A percentile compares a stretch with the other conserved stretches of the same genome.
Evolutionary conservation across 2,329 filamentous ascomycete genomes (phyloP).

Genomic region (Neofusicoccum laricinum): DNA sequence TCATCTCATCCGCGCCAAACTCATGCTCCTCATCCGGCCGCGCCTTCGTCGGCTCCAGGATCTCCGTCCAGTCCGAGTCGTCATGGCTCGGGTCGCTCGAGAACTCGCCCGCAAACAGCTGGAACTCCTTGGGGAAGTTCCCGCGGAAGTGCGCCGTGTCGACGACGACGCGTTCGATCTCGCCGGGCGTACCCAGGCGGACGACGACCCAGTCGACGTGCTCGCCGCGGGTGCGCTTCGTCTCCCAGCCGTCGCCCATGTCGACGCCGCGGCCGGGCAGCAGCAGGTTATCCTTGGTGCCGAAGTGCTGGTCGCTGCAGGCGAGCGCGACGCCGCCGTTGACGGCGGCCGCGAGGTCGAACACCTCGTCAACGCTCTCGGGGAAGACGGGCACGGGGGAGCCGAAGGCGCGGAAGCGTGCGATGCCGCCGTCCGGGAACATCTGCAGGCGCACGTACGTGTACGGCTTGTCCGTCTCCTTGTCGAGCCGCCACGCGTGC

Average conservation of each 20-base stretch:
- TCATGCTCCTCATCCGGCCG: slow-evolving; percentile 71
- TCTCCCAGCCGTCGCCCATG: slow-evolving; percentile 90
- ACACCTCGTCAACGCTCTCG: slow-evolving; percentile 59
- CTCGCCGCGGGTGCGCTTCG: slow-evolving; percentile 67
- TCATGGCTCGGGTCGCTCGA: slow-evolving; percentile 57
- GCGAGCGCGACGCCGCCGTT: slow-evolving; percentile 74
- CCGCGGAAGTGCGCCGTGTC: slow-evolving; percentile 83
- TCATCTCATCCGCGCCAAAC: slow-evolving; percentile 47
- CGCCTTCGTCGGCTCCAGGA: slow-evolving; percentile 65
- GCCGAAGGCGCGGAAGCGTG: slow-evolving; percentile 74
- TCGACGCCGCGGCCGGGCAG: slow-evolving; percentile 74
- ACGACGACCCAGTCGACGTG: slow-evolving; percentile 83
- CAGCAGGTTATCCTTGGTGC: slow-evolving; percentile 76
- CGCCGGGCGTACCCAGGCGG: slow-evolving; percentile 64
- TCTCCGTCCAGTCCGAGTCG: slow-evolving; percentile 62
- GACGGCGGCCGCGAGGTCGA: slow-evolving; percentile 74
- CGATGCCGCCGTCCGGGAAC: slow-evolving; percentile 84
- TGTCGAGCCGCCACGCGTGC: slow-evolving; percentile 68
- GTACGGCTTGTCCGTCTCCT: slow-evolving; percentile 61
- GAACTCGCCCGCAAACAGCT: slow-evolving; percentile 60
- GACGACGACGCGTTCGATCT: slow-evolving; percentile 65
- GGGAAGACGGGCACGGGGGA: slow-evolving; percentile 75
- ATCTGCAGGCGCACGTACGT: slow-evolving; percentile 79
- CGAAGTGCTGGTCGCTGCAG: slow-evolving; percentile 83
- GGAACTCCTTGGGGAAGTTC: slow-evolving; percentile 77